A percentile compares a stretch with the other conserved stretches of the same genome.
These are phyloP conservation scores for Neurospora crassa DNA, from an alignment of 2,329 filamentous ascomycete genomes.

Conservation along the genomic window DNA sequence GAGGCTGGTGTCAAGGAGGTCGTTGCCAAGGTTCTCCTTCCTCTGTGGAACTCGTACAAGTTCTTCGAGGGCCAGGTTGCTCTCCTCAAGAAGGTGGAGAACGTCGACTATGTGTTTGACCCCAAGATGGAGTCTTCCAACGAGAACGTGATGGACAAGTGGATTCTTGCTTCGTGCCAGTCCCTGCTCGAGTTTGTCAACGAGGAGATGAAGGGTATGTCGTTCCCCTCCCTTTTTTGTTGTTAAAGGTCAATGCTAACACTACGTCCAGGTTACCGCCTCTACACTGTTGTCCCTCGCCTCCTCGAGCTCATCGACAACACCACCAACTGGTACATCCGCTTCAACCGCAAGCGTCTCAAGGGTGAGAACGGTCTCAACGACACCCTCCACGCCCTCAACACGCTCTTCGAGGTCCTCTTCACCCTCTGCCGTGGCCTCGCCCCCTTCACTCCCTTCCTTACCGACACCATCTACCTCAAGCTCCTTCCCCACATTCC, in stretches of 20 bases:
- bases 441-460: conserved; percentile 90
- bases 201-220: conserved; percentile 73
- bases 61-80: conserved; percentile 88
- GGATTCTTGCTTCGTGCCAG: conserved; percentile 89
- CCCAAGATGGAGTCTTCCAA: conserved; percentile 65
- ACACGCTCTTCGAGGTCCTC: conserved; percentile 88
- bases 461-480: conserved; percentile 89
- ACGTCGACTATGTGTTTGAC: conserved; percentile 69
- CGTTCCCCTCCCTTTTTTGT: background rate
- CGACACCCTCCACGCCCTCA: conserved; percentile 83
- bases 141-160: conserved; percentile 89
- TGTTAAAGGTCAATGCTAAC: conserved; percentile 8
- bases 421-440: conserved; percentile 82
- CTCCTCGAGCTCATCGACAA: conserved; percentile 81
- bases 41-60: conserved; percentile 93
- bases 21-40: conserved; percentile 80
- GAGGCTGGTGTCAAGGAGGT: conserved; percentile 91
- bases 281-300: conserved; percentile 87
- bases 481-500: conserved; percentile 77
- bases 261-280: conserved; percentile 47
- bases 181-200: conserved; percentile 87
- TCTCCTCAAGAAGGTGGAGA: conserved; percentile 76
- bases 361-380: conserved; percentile 82
- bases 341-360: conserved; percentile 82
- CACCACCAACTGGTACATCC: conserved; percentile 98